Evolutionary conservation across 352 stramenopile genomes (phyloP).

Genomic region (Phytophthora capsici): DNA sequence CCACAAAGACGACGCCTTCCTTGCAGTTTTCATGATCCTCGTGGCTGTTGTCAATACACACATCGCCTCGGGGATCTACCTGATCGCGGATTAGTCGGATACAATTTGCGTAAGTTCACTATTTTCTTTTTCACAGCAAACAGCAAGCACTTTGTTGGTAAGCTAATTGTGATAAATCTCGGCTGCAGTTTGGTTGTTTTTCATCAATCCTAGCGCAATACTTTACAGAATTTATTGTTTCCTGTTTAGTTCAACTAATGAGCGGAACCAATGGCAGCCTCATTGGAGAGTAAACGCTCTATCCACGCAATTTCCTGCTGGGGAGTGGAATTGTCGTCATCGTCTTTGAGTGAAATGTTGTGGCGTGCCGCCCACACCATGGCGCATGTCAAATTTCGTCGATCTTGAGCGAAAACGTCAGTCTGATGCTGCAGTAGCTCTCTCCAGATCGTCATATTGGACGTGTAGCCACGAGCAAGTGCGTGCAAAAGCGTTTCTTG

Average conservation of each 20-base stretch:
- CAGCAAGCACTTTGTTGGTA: no score
- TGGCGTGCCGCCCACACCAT: constrained; percentile 25
- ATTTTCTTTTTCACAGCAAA: no score
- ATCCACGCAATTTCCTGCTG: constrained; percentile 15
- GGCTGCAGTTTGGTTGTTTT: no score
- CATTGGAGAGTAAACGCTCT: constrained; percentile 6
- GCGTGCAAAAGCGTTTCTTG: constrained; percentile 33
- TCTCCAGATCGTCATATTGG: constrained; percentile 31
- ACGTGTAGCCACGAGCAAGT: constrained; percentile 36
- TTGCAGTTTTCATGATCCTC: constrained; percentile 35
- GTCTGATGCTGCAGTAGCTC: constrained; percentile 26
- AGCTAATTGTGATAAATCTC: no score
- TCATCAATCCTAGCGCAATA: no score
- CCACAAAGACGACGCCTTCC: constrained; percentile 34
- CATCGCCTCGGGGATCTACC: constrained; percentile 22
- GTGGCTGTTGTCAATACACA: constrained; percentile 34
- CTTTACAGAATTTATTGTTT: no score
- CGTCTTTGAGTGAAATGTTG: background rate
- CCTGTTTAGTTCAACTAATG: background rate
- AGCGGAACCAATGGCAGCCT: constrained; percentile 5
- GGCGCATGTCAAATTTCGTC: constrained; percentile 21
- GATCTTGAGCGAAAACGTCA: constrained; percentile 25
- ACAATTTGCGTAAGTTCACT: no score
- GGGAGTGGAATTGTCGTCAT: background rate
- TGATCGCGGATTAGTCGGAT: background rate